Evolutionary conservation across 768 basidiomycete species (phyloP).

Genomic region (Hemileccinum rubropunctum): DNA sequence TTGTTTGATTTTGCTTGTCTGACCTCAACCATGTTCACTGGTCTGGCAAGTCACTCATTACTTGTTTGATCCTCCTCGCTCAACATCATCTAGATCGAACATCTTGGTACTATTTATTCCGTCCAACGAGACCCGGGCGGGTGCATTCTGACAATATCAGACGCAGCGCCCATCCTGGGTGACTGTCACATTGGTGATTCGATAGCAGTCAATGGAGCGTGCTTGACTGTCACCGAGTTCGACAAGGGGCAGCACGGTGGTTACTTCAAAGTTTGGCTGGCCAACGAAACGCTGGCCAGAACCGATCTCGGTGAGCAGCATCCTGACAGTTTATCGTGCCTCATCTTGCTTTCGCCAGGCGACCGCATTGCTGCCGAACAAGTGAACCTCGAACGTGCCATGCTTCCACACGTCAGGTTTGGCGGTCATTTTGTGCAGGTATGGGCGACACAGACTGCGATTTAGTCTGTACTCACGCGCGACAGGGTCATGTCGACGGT

Average conservation of each 20-base stretch:
- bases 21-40: conserved; percentile 63
- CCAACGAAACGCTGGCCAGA: conserved; percentile 89
- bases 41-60: conserved; percentile 51
- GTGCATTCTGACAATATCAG: conserved; percentile 75
- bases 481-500: conserved; percentile 89
- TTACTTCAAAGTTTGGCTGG: conserved; percentile 92
- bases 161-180: conserved; percentile 68
- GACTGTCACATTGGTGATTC: conserved; percentile 96
- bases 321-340: neutral
- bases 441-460: conserved; percentile 10
- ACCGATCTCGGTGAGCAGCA: conserved; percentile 76
- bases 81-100: conserved; percentile 69
- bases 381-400: conserved; percentile 92
- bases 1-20: neutral
- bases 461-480: neutral
- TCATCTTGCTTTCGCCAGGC: conserved; percentile 43
- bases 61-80: neutral
- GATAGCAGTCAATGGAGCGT: conserved; percentile 85
- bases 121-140: conserved; percentile 69
- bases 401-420: conserved; percentile 87
- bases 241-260: conserved; percentile 58
- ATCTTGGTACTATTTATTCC: conserved; percentile 70
- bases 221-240: conserved; percentile 90
- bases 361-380: conserved; percentile 74
- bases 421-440: conserved; percentile 99